A percentile compares a stretch with the other conserved stretches of the same genome.
phyloP scores from a whole-genome alignment of 1,139 yeast genomes.

The Saccharomyces hybrid region DNA sequence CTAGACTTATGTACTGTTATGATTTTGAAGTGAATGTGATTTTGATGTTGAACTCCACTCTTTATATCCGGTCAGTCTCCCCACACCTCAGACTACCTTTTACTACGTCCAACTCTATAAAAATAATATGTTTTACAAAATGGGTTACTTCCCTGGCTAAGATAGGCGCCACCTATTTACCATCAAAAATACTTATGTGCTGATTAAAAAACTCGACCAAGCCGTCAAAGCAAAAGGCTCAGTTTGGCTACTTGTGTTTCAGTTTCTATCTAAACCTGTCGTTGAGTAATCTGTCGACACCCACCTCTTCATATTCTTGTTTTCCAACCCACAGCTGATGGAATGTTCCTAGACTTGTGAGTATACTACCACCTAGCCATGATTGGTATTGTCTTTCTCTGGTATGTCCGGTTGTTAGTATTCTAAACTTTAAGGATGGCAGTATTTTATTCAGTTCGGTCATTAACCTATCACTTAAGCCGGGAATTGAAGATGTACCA shows the following conservation, averaged over 20 bases:
- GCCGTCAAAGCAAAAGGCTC: neutral
- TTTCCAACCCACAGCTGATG: slow-evolving; percentile 96
- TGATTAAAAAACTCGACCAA: neutral
- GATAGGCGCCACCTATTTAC: neutral
- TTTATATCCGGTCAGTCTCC: too few species aligned
- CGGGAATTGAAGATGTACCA: slow-evolving; percentile 80
- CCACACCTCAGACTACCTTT: too few species aligned
- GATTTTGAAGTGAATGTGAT: too few species aligned
- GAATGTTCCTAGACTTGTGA: slow-evolving; percentile 89
- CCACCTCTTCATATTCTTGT: slow-evolving; percentile 87
- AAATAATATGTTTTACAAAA: too few species aligned
- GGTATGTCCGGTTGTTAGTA: slow-evolving; percentile 81
- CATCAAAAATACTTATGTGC: neutral
- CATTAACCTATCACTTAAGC: slow-evolving; percentile 73
- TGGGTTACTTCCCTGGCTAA: too few species aligned
- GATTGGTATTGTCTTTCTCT: slow-evolving; percentile 78
- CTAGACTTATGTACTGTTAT: too few species aligned
- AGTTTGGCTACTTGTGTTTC: neutral
- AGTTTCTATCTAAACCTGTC: slow-evolving; percentile 56
- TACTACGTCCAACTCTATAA: too few species aligned
- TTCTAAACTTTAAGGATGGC: slow-evolving; percentile 88
- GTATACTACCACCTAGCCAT: slow-evolving; percentile 94
- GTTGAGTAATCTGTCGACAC: slow-evolving; percentile 67
- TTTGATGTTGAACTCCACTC: too few species aligned
- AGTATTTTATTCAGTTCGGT: slow-evolving; percentile 63